phyloP scores from a whole-genome alignment of 2,329 filamentous ascomycete species.

The Colletotrichum caudatum region DNA sequence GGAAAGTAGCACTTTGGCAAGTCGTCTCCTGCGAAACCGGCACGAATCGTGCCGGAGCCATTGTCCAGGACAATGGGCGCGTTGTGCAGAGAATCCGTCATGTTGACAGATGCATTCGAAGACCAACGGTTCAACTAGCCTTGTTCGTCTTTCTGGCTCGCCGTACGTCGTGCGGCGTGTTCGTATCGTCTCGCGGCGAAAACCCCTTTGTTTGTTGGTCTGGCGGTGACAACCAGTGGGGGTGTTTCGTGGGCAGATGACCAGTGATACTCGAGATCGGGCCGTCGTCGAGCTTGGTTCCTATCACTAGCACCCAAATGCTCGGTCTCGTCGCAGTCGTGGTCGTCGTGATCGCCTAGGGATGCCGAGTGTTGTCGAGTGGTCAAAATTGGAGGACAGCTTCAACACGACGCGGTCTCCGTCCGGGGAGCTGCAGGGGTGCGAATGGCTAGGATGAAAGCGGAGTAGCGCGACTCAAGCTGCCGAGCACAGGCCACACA shows the following conservation, averaged over 20 bases:
- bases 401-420: constrained; percentile 43
- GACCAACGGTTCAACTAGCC: background rate
- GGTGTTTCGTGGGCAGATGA: constrained; percentile 10
- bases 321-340: constrained; percentile 29
- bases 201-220: constrained; percentile 40
- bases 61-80: constrained; percentile 99
- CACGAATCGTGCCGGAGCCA: constrained; percentile 96
- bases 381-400: constrained; percentile 41
- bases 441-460: constrained; percentile 38
- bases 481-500: constrained; percentile 34
- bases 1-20: constrained; percentile 97
- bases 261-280: background rate
- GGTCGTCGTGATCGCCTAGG: constrained; percentile 27
- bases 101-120: constrained; percentile 48
- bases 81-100: constrained; percentile 84
- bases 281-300: background rate
- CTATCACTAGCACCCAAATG: background rate
- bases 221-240: constrained; percentile 38
- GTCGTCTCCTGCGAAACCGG: constrained; percentile 96
- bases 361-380: constrained; percentile 25
- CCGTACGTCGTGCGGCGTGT: constrained; percentile 12
- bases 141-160: constrained; percentile 15
- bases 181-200: constrained; percentile 33
- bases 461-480: constrained; percentile 36
- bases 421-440: constrained; percentile 43